phyloP scores from a whole-genome alignment of 441 rosid genomes.

The Bocquillonia castaneifolia region DNA sequence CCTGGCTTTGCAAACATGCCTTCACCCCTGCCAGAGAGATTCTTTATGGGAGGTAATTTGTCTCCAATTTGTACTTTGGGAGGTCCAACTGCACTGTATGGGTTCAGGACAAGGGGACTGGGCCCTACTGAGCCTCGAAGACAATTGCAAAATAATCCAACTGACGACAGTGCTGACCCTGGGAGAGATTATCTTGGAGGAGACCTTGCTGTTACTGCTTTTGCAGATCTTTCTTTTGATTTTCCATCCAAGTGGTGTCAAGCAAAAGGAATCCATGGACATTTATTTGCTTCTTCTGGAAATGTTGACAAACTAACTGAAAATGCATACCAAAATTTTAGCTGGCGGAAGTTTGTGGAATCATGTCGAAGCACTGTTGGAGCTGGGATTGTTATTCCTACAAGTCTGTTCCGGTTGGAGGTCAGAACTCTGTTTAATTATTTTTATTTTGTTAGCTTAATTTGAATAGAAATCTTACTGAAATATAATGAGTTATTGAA shows the following conservation, averaged over 20 bases:
- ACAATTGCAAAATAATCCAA: slow-evolving; percentile 29
- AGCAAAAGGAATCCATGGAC: slow-evolving; percentile 83
- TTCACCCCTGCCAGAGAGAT: slow-evolving; percentile 73
- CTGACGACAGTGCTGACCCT: slow-evolving; percentile 33
- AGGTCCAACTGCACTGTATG: slow-evolving; percentile 80
- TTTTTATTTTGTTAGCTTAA: background rate
- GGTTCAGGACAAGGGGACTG: slow-evolving; percentile 67
- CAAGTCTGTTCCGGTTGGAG: slow-evolving; percentile 70
- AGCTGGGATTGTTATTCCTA: slow-evolving; percentile 78
- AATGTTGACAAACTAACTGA: slow-evolving; percentile 62
- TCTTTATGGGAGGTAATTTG: slow-evolving; percentile 82
- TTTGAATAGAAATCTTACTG: background rate
- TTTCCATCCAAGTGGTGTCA: slow-evolving; percentile 70
- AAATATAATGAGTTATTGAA: no score
- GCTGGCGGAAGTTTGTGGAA: slow-evolving; percentile 42
- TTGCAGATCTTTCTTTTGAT: slow-evolving; percentile 88
- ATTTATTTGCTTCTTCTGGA: slow-evolving; percentile 77
- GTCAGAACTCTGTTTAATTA: slow-evolving; percentile 36
- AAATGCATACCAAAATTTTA: slow-evolving; percentile 55
- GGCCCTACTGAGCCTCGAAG: slow-evolving; percentile 73
- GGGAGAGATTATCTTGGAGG: slow-evolving; percentile 85
- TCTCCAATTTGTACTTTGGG: slow-evolving; percentile 75
- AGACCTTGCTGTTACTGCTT: slow-evolving; percentile 73
- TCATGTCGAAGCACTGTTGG: slow-evolving; percentile 71
- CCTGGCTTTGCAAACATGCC: slow-evolving; percentile 42